Evolutionary conservation across 2,329 filamentous ascomycete species (phyloP), one percentile per base, ranked within the genome.

Genomic region (Penicillium sp.): DNA sequence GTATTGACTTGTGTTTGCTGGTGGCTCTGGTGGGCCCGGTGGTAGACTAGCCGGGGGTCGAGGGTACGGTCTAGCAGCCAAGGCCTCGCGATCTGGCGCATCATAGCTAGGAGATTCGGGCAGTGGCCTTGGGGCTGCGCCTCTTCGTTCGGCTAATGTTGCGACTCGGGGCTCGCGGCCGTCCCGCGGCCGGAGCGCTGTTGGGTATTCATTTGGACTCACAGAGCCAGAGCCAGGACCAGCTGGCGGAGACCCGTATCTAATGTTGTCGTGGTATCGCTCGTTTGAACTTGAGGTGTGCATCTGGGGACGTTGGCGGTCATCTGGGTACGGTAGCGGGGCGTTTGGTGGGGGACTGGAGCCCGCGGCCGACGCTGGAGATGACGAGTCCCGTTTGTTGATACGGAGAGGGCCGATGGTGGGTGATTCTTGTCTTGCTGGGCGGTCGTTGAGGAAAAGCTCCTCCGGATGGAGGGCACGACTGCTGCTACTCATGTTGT

Each of bases 401-500:
- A 96, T 96, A 70, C 91, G 86, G 76, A 96, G 77, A 59, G 92
- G 92, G 68, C 90, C 90, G 66, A 96, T 84, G 19, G 89, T 90
- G 57, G 91, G 90, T 68, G 90, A 50, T 45, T 76, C 75, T 55
- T 75, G 77, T 31, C 53, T 55, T 27, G 56, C 47, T 15, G 65
- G 70, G n/a, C 75, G 75, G 59, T 53, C 33, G 15, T 71, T 76
- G 60, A 81, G 75, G 63, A 96, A 83, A 78, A 96, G 93, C 79
- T 96, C 88, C 82, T 93, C 91, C 76, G 91, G 89, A 27, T 88
- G 85, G 66, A 88, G 81, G 68, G 88, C 88, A 67, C 77, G 80
- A 55, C 63, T 70, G 42, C 70, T 77, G 69, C 69, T 68, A 75
- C 72, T 82, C 81, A 79, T 80, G 58, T 51, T 27, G 2, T 17